Evolutionary conservation across 495 filamentous ascomycete species (phyloP).

Genomic region (Elaphomyces granulatus): DNA sequence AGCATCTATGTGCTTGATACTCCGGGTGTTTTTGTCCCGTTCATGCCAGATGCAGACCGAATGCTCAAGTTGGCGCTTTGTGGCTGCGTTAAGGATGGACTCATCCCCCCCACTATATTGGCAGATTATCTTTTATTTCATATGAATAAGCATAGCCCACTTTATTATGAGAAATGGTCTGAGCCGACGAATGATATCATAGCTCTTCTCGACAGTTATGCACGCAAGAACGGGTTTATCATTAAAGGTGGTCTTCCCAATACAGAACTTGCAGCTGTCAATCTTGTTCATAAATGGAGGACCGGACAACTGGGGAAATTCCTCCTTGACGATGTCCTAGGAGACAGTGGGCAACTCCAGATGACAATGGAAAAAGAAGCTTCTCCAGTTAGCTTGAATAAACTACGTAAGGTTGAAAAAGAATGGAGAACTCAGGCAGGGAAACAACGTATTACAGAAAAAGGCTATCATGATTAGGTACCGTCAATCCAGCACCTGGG

Average conservation of each 20-base stretch:
- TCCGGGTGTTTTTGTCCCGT: slow-evolving; percentile 85
- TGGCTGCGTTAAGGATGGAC: slow-evolving; percentile 78
- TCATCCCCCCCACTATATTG: slow-evolving; percentile 58
- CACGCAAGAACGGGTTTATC: slow-evolving; percentile 58
- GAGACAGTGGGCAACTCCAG: slow-evolving; percentile 32
- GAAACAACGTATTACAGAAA: slow-evolving; percentile 5
- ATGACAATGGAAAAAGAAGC: slow-evolving; percentile 25
- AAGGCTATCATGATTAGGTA: too few relatives aligned
- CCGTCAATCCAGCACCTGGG: too few relatives aligned
- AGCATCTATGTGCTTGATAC: slow-evolving; percentile 58
- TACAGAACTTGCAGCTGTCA: slow-evolving; percentile 59
- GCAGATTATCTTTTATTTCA: slow-evolving; percentile 83
- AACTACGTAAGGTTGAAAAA: slow-evolving; percentile 1
- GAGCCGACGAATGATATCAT: slow-evolving; percentile 69
- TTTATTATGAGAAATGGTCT: slow-evolving; percentile 48
- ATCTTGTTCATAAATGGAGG: slow-evolving; percentile 76
- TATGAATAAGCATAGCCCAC: slow-evolving; percentile 49
- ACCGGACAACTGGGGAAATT: slow-evolving; percentile 61
- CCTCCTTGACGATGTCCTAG: slow-evolving; percentile 61
- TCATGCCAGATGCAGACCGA: slow-evolving; percentile 64
- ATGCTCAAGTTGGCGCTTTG: slow-evolving; percentile 90
- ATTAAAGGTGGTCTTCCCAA: slow-evolving; percentile 59
- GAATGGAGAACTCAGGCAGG: slow-evolving; percentile 6
- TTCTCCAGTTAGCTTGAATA: slow-evolving; percentile 1
- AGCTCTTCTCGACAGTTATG: slow-evolving; percentile 52